A percentile compares a stretch with the other conserved stretches of the same genome.
phyloP scores from a whole-genome alignment of 495 filamentous ascomycete genomes.

The Margaritispora aquatica region DNA sequence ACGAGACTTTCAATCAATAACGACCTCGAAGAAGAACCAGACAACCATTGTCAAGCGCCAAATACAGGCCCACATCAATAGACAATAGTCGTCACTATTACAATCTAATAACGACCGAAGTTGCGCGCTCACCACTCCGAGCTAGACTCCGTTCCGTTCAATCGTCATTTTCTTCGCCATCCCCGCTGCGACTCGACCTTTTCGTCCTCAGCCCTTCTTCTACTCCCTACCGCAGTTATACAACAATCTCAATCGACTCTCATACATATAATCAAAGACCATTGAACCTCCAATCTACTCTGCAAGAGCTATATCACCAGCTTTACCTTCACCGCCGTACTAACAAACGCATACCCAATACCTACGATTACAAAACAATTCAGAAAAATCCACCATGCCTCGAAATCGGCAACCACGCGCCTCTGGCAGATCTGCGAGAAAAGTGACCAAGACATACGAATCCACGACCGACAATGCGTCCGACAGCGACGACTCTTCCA shows the following conservation, averaged over 20 bases:
- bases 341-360: slow-evolving; percentile 4
- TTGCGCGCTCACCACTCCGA: slow-evolving; percentile 30
- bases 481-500: slow-evolving; percentile 44
- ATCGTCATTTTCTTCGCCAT: slow-evolving; percentile 20
- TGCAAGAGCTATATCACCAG: neutral
- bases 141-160: slow-evolving; percentile 35
- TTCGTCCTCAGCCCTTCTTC: neutral
- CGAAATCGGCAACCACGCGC: slow-evolving; percentile 47
- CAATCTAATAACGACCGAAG: slow-evolving; percentile 26
- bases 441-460: neutral
- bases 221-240: too few species aligned
- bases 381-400: slow-evolving; percentile 34
- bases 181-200: slow-evolving; percentile 12
- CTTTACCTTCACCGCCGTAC: slow-evolving; percentile 19
- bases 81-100: slow-evolving; percentile 21
- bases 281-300: neutral
- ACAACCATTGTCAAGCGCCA: slow-evolving; percentile 44
- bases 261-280: neutral
- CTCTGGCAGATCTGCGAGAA: slow-evolving; percentile 31
- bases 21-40: slow-evolving; percentile 71
- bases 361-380: slow-evolving; percentile 5
- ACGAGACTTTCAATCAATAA: slow-evolving; percentile 63
- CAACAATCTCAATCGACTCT: slow-evolving; percentile 12
- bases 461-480: too few species aligned
- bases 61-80: too few species aligned